Conservation (phyloP, 1,284 basidiomycete species). For the Pseudozyma hubeiensis region DNA sequence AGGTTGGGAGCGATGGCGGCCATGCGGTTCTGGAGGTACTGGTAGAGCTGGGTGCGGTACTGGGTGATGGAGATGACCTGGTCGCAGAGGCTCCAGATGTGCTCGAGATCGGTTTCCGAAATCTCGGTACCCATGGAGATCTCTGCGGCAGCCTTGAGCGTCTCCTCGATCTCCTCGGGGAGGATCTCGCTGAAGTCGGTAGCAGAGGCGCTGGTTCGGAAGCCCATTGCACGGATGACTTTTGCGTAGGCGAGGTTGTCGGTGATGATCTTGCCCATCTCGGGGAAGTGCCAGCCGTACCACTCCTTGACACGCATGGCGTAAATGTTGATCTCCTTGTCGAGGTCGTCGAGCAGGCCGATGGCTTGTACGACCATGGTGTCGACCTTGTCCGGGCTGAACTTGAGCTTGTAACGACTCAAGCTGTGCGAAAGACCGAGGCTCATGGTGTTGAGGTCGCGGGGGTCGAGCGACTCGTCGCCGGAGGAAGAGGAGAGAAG, state of each 20-base stretch:
- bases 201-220: constrained; percentile 85
- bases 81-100: constrained; percentile 94
- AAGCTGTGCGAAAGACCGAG: constrained; percentile 95
- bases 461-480: constrained; percentile 72
- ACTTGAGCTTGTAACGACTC: constrained; percentile 98
- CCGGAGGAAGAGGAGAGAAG: constrained; percentile 73
- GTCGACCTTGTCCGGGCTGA: constrained; percentile 99
- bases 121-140: constrained; percentile 99
- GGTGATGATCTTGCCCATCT: constrained; percentile 97
- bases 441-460: constrained; percentile 96
- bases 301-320: constrained; percentile 99
- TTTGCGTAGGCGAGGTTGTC: constrained; percentile 98
- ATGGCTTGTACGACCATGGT: constrained; percentile 99
- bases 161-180: constrained; percentile 85
- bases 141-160: constrained; percentile 88
- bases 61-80: constrained; percentile 95
- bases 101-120: constrained; percentile 90
- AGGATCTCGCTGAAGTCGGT: constrained; percentile 90
- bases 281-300: constrained; percentile 99
- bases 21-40: constrained; percentile 97
- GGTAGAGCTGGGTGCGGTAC: constrained; percentile 91
- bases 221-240: constrained; percentile 66
- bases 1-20: constrained; percentile 95
- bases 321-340: constrained; percentile 99
- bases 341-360: constrained; percentile 95